These are phyloP conservation scores for Sphaerulina musiva DNA, from an alignment of 2,329 filamentous ascomycete genomes.

Conservation along the genomic window DNA sequence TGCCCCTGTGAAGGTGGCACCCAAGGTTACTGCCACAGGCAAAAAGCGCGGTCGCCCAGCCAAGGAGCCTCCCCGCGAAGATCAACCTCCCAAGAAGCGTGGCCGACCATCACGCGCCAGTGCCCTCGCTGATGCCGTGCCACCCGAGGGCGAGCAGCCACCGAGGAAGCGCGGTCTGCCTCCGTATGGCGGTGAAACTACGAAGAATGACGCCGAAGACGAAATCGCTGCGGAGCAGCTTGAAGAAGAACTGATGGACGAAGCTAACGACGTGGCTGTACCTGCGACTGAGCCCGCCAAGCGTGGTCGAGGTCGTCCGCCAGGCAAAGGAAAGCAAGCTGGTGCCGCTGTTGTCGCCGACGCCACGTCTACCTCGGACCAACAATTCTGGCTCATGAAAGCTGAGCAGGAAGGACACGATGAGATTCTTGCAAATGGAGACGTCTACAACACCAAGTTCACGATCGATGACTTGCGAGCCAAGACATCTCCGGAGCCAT, in stretches of 20 bases:
- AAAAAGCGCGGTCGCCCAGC: constrained; percentile 22
- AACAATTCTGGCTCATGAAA: constrained; percentile 46
- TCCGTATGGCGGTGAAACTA: constrained; percentile 29
- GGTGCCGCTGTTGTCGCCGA: constrained; percentile 2
- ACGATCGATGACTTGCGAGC: constrained; percentile 83
- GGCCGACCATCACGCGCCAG: constrained; percentile 20
- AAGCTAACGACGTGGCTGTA: constrained; percentile 3
- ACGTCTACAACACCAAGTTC: constrained; percentile 81
- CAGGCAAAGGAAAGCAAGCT: constrained; percentile 19
- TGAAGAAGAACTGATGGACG: constrained; percentile 27
- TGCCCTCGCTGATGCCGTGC: constrained; percentile 1
- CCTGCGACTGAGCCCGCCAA: constrained; percentile 12
- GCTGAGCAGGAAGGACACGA: constrained; percentile 73
- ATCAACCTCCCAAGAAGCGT: constrained; percentile 24
- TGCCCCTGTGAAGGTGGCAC: constrained; percentile 1
- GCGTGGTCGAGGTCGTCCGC: constrained; percentile 10
- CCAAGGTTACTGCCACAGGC: constrained; percentile 9
- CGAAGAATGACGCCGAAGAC: constrained; percentile 27
- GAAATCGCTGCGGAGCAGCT: constrained; percentile 28
- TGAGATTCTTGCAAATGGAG: constrained; percentile 61
- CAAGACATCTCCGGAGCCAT: constrained; percentile 71
- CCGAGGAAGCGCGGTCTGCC: constrained; percentile 29
- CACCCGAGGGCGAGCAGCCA: constrained; percentile 9
- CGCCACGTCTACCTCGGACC: constrained; percentile 1
- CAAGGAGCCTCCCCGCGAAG: constrained; percentile 1